These are phyloP conservation scores for Thermomyces lanuginosus DNA, from an alignment of 2,329 filamentous ascomycete genomes.

Conservation along the genomic window DNA sequence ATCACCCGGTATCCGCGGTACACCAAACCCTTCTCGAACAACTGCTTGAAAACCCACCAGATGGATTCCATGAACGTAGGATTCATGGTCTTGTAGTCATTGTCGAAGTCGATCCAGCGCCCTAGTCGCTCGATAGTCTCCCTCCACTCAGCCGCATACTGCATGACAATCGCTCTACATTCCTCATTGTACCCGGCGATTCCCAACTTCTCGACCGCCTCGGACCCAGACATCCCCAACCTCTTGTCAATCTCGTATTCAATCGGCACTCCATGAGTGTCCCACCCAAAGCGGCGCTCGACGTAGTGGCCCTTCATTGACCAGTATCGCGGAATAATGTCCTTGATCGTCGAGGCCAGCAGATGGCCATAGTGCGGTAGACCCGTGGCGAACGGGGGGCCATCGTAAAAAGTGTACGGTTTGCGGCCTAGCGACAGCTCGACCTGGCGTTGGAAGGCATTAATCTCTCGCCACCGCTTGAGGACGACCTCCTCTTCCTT, in stretches of 20 bases:
- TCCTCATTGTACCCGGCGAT: slow-evolving; percentile 82
- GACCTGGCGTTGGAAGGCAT: slow-evolving; percentile 77
- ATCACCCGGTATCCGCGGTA: slow-evolving; percentile 86
- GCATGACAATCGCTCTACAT: slow-evolving; percentile 86
- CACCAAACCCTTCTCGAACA: slow-evolving; percentile 76
- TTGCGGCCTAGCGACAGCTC: slow-evolving; percentile 69
- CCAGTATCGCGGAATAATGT: slow-evolving; percentile 93
- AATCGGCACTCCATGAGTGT: slow-evolving; percentile 84
- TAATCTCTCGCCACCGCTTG: slow-evolving; percentile 74
- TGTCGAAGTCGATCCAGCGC: slow-evolving; percentile 95
- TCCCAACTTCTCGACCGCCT: slow-evolving; percentile 72
- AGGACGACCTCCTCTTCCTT: slow-evolving; percentile 78
- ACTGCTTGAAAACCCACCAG: slow-evolving; percentile 93
- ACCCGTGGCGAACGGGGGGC: slow-evolving; percentile 60
- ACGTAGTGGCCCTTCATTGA: slow-evolving; percentile 93
- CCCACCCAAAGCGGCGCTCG: slow-evolving; percentile 86
- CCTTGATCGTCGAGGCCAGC: slow-evolving; percentile 86
- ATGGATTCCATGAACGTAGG: slow-evolving; percentile 86
- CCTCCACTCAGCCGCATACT: slow-evolving; percentile 74
- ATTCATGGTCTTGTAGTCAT: slow-evolving; percentile 92
- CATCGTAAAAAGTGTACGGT: slow-evolving; percentile 91
- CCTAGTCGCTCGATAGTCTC: slow-evolving; percentile 74
- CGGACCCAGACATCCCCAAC: slow-evolving; percentile 70
- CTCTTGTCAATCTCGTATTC: slow-evolving; percentile 98
- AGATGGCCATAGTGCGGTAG: slow-evolving; percentile 59